Percentiles rank a stretch among this genome's conserved stretches.
Conservation (phyloP, 1,139 yeast species). For the Candida mesenterica region DNA sequence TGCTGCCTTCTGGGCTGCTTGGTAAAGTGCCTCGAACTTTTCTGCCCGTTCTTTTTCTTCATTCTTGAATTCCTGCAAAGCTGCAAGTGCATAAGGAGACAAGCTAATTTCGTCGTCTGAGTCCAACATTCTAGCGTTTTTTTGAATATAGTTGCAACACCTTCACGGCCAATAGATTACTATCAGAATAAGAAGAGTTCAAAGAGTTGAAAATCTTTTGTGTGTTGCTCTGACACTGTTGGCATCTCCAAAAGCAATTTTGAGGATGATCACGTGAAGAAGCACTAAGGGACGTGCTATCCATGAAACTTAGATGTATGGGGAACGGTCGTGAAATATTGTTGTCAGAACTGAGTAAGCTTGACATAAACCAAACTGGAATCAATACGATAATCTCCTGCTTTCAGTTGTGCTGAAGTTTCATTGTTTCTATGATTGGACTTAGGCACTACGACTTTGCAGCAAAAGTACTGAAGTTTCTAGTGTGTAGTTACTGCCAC, state of each 20-base stretch:
- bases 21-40: slow-evolving; percentile 56
- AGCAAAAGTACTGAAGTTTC: too few relatives aligned
- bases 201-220: background rate
- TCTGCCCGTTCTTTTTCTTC: slow-evolving; percentile 65
- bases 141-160: background rate
- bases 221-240: background rate
- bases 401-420: too few relatives aligned
- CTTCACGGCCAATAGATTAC: background rate
- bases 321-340: too few relatives aligned
- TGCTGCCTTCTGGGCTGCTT: slow-evolving; percentile 51
- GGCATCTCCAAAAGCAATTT: background rate
- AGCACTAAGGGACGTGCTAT: slow-evolving; percentile 4
- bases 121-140: slow-evolving; percentile 17
- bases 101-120: slow-evolving; percentile 47
- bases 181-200: slow-evolving; percentile 3
- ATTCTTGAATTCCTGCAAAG: slow-evolving; percentile 64
- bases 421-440: too few relatives aligned
- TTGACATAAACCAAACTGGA: too few relatives aligned
- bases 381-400: too few relatives aligned
- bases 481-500: too few relatives aligned
- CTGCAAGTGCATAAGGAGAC: slow-evolving; percentile 74
- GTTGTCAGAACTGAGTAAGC: too few relatives aligned
- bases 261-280: slow-evolving; percentile 1
- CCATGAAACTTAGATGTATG: too few relatives aligned
- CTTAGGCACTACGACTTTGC: too few relatives aligned